Evolutionary conservation across 148 eudicot species (phyloP).

Genomic region (Vaccinium darrowii): DNA sequence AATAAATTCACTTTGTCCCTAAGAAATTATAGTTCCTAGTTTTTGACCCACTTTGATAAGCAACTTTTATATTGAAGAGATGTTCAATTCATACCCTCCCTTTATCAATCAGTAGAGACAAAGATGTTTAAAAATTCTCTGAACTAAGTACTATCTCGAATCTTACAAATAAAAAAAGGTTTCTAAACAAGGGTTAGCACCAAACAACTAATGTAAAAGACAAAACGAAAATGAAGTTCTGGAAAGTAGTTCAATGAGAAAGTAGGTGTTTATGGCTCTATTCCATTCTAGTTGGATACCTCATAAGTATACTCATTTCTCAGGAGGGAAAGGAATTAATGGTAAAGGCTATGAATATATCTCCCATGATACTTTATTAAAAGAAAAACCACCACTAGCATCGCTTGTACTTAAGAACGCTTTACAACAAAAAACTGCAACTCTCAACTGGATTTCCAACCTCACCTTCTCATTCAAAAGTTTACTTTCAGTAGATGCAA

Average conservation of each 20-base stretch:
- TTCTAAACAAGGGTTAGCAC: background rate
- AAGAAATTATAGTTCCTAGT: too few relatives aligned
- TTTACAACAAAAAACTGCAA: background rate
- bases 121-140: background rate
- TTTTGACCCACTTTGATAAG: background rate
- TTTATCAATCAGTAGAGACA: background rate
- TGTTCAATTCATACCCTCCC: background rate
- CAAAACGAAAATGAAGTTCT: background rate
- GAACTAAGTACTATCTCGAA: background rate
- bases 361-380: background rate
- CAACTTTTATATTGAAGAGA: background rate
- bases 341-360: background rate
- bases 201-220: background rate
- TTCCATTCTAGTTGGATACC: background rate
- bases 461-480: slow-evolving; percentile 84
- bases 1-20: background rate
- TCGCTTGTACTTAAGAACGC: background rate
- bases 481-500: slow-evolving; percentile 72
- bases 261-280: background rate
- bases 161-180: background rate
- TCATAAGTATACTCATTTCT: background rate
- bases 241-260: background rate
- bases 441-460: background rate
- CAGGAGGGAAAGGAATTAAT: background rate
- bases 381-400: background rate